Evolutionary conservation across 2,329 filamentous ascomycete species (phyloP), one percentile per base, ranked within the genome.

Genomic region (Leptosphaerulina australis): DNA sequence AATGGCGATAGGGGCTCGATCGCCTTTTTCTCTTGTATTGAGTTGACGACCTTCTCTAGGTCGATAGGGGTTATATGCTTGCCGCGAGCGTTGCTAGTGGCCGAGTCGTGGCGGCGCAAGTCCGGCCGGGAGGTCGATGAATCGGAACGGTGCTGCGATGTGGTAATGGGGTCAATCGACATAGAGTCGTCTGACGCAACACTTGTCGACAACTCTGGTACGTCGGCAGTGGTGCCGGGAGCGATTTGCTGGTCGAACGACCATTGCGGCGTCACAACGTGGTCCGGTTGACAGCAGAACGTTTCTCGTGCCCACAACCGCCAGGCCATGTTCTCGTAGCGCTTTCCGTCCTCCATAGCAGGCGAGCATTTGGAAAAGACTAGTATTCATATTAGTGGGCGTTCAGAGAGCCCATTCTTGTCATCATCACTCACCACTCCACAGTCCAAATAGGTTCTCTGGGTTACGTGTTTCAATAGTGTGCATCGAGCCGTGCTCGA

Each of bases 311-410:
- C 95, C 93, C 92, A 97, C 55, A 97, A 78, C 65, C 94, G 82
- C 94, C 94, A 97, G 72, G 66, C 95, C 57, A 99, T 80, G 77
- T 99, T 97, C 74, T 97, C 94, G 70, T 97, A 80, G 68, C 94
- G 83, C 69, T 90, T 86, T 49, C 94, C 94, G 75, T 97, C 89
- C 71, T 96, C 90, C 72, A 97, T 88, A 43, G 92, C 94, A 68
- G 94, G 90, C 69, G 91, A 91, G 75, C 93, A 96, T 76, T 91
- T 90, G 41, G 91, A 93, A 71, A 97, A 97, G 53, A 97, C 91
- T 94, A 24, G 9, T 44, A 39, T 30, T 52, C 12, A 33, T 37
- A 59, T 71, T 62, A 73, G 67, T 35, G 37, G 18, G 53, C 39
- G 44, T 25, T 25, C 35, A 14, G 37, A 22, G 9, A 20, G 21